Evolutionary conservation across 1,284 basidiomycete species (phyloP), one percentile per base, ranked within the genome.

Genomic region (Abortiporus biennis): DNA sequence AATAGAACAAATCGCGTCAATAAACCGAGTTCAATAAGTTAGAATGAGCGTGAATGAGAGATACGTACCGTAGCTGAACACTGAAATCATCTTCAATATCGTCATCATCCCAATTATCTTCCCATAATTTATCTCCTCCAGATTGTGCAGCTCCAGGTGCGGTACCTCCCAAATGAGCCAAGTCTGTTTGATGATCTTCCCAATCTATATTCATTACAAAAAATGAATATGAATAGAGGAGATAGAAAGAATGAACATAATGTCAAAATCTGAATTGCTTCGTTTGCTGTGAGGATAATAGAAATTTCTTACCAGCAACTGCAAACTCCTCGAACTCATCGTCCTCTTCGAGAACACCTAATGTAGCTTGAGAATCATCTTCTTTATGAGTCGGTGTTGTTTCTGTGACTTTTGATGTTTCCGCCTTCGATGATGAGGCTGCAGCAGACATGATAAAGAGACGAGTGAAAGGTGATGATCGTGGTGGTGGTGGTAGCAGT

Each of bases 101-200:
- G 65, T 99, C 95, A 57, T 99, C 95, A 58, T 99, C 95, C 95
- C 95, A 99, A 63, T 97, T 97, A 57, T 98, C 95, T 71, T 98
- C 94, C 95, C 95, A 99, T 23, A 98, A 71, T 59, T 93, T 89
- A 62, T 89, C 79, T 9, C 82, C 82, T 30, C 77, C 79, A 19
- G 82, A 80, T 57, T 80, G 84, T 9, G 85, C 81, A 17, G 71
- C 78, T 3, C 81, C 85, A 2, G 83, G 84, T 16, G 77, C 74
- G 11, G 75, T 69, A n/a, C 82, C 81, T 42, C 74, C 76, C 33
- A 90, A 64, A 58, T 90, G 85, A 5, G 84, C 82, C 20, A 92
- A 63, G 57, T 88, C 81, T 3, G 89, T 90, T 52, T 89, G 74
- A 0, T 83, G 78, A 54, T 92, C 85, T 44, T 90, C 82, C 89